Conservation (phyloP, 805 yeast species). For the Candida ipomoeae region DNA sequence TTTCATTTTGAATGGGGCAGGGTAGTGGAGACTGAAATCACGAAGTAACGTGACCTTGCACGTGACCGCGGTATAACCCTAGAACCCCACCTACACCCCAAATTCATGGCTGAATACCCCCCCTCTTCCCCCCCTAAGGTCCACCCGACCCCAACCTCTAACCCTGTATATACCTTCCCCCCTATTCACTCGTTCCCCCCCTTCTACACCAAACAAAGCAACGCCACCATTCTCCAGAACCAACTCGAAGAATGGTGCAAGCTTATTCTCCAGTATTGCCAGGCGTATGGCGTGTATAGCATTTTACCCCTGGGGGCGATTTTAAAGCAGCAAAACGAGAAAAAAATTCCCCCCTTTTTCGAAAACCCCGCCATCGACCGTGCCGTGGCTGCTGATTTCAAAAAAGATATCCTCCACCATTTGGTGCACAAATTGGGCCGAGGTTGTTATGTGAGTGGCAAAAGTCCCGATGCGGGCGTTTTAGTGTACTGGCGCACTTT, state of each 20-base stretch:
- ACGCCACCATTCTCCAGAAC: constrained; percentile 67
- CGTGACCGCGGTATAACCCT: too few species aligned
- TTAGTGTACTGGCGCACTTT: constrained; percentile 58
- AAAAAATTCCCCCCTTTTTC: constrained; percentile 35
- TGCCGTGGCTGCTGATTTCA: constrained; percentile 49
- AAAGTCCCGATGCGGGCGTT: constrained; percentile 63
- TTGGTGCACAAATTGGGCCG: constrained; percentile 50
- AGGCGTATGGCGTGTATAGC: constrained; percentile 40
- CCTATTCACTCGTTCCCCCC: constrained; percentile 71
- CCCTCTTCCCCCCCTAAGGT: neutral
- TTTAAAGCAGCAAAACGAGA: constrained; percentile 24
- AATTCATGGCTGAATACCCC: neutral
- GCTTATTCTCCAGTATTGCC: constrained; percentile 59
- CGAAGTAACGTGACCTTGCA: too few species aligned
- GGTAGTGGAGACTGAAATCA: too few species aligned
- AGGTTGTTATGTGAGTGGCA: constrained; percentile 52
- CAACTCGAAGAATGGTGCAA: constrained; percentile 79
- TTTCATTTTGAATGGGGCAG: too few species aligned
- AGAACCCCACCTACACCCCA: too few species aligned
- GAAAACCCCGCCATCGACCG: constrained; percentile 50
- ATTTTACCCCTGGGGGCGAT: constrained; percentile 28
- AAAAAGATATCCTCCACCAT: constrained; percentile 50
- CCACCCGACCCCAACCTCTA: too few species aligned
- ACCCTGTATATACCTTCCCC: constrained; percentile 31
- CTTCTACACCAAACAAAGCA: constrained; percentile 84